Base-by-base conservation (phyloP, 352 stramenopile genomes). In the Pythium rishiriense region DNA sequence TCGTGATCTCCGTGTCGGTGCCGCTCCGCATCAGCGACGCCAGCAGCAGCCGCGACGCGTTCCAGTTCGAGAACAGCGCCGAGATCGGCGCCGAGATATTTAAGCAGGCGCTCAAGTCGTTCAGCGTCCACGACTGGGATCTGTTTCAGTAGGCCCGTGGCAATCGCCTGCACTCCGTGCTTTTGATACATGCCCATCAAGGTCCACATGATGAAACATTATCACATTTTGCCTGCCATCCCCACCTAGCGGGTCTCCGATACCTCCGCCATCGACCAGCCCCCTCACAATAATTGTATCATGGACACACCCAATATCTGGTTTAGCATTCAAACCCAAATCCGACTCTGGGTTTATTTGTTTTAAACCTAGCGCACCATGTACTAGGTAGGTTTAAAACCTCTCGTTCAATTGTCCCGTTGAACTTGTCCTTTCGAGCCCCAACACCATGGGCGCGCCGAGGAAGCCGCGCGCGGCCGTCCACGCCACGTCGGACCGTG, bases 1-100 rank as follows among this genome's bases (percentile, higher is more conserved):
- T 96, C 35, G 83, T 96, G 17, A 68, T 96, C 55, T 94, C 87
- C 0, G 72, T 94, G 48, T 93, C 83, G 3, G 81, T 85, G 29
- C 87, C 87, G 22, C 78, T 96, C 62, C 73, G 75, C 28, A 89
- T 94, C 62, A 91, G 81, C 61, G 74, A 87, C 29, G 70, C 76
- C 29, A 94, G 85, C 69, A 85, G 74, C 65, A 87, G 78, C 59
- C 72, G 74, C 35, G 76, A 79, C 31, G 81, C 77, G 33, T 89
- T 89, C 58, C 72, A 83, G 62, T 77, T 90, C 49, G 70, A 83
- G 37, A 72, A 88, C 68, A 91, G 76, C 60, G 81, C 79, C 7
- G 85, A 93, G 37, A 64, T 87, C 52, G 82, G 79, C 29, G 76
- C 81, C 8, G 69, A 71, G 49, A 81, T 96, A 72, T 91, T 94